Evolutionary conservation across 768 basidiomycete species (phyloP).

Genomic region (Boletus reticuloceps): DNA sequence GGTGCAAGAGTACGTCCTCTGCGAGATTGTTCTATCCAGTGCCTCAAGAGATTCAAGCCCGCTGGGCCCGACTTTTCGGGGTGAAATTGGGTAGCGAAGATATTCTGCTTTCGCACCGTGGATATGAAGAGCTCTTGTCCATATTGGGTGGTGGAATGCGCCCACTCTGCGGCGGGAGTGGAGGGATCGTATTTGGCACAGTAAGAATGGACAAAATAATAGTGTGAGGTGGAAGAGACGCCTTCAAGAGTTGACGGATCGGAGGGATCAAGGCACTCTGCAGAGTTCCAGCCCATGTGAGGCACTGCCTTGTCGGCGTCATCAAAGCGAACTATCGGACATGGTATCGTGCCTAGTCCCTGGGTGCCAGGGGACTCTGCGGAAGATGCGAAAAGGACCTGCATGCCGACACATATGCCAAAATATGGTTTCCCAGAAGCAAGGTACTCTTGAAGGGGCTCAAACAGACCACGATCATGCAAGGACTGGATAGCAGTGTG

Average conservation of each 20-base stretch:
- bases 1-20: slow-evolving; percentile 37
- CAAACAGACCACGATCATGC: slow-evolving; percentile 64
- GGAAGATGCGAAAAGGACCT: slow-evolving; percentile 88
- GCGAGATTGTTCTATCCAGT: slow-evolving; percentile 70
- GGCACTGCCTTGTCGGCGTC: slow-evolving; percentile 82
- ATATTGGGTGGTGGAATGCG: slow-evolving; percentile 87
- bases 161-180: slow-evolving; percentile 67
- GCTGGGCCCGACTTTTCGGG: slow-evolving; percentile 95
- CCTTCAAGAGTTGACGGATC: slow-evolving; percentile 42
- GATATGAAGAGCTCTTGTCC: slow-evolving; percentile 92
- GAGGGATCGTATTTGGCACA: slow-evolving; percentile 71
- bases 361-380: slow-evolving; percentile 61
- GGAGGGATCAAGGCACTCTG: slow-evolving; percentile 52
- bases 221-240: slow-evolving; percentile 58
- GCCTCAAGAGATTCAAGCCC: slow-evolving; percentile 74
- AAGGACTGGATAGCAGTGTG: slow-evolving; percentile 83
- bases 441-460: slow-evolving; percentile 82
- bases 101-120: slow-evolving; percentile 74
- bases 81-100: slow-evolving; percentile 95
- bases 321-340: slow-evolving; percentile 70
- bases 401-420: slow-evolving; percentile 98
- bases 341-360: slow-evolving; percentile 89
- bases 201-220: slow-evolving; percentile 98
- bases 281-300: slow-evolving; percentile 97
- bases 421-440: slow-evolving; percentile 89